Evolutionary conservation across 2,329 filamentous ascomycete genomes (phyloP).

Genomic region (Grosmannia clavigera): DNA sequence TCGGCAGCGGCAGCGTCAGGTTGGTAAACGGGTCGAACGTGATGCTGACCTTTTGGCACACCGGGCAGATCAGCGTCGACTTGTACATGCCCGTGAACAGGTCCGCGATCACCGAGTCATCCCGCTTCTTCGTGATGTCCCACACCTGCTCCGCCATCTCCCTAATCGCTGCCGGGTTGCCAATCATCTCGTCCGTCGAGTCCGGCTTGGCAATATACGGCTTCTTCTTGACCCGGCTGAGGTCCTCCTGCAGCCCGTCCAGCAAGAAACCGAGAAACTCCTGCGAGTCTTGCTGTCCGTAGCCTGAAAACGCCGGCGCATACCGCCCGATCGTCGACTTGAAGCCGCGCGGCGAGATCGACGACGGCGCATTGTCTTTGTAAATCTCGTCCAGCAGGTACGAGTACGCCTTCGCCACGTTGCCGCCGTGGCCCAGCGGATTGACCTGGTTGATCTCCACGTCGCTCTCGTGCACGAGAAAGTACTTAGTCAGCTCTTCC

Average conservation of each 20-base stretch:
- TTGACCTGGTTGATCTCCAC: constrained; percentile 77
- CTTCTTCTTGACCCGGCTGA: constrained; percentile 89
- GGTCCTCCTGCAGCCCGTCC: constrained; percentile 86
- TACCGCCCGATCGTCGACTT: constrained; percentile 72
- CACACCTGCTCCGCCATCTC: constrained; percentile 81
- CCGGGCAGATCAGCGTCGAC: constrained; percentile 85
- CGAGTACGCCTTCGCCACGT: constrained; percentile 77
- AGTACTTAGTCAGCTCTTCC: constrained; percentile 87
- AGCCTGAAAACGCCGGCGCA: constrained; percentile 80
- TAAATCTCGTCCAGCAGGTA: constrained; percentile 69
- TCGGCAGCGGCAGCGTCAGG: constrained; percentile 77
- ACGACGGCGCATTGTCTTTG: constrained; percentile 49
- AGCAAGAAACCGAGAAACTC: constrained; percentile 93
- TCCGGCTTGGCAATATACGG: constrained; percentile 97
- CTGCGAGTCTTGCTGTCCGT: constrained; percentile 93
- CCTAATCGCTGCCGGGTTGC: constrained; percentile 65
- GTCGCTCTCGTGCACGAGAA: constrained; percentile 62
- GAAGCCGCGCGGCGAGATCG: constrained; percentile 68
- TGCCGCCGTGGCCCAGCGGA: constrained; percentile 71
- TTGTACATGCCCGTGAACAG: constrained; percentile 98
- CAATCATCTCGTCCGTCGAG: constrained; percentile 91
- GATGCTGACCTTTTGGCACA: constrained; percentile 90
- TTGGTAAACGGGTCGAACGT: constrained; percentile 98
- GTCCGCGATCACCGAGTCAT: constrained; percentile 91
- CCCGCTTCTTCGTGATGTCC: constrained; percentile 81